Base-by-base conservation (phyloP, 768 basidiomycete species). In the Trametes gibbosa region DNA sequence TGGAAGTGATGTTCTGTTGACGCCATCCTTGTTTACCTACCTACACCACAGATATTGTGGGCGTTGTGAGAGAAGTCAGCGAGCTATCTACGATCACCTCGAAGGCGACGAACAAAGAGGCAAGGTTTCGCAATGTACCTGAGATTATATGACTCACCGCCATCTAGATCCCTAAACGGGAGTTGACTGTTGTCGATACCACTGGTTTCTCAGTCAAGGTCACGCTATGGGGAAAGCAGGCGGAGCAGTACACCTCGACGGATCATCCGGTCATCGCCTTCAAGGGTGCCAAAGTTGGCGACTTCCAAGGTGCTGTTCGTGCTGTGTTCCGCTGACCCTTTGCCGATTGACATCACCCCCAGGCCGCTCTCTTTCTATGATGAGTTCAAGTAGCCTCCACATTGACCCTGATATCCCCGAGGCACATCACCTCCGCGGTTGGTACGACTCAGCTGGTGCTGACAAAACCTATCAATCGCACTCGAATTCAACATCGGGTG, bases 161-260 rank as follows among this genome's bases (percentile, higher is more conserved):
- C 21, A 3, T 9, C 5, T 64, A 96, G 91, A 81, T 95, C 58
- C 79, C 82, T 32, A 98, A 98, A 73, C 87, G 96, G 45, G 96
- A 99, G 43, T 75, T 99, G 50, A 87, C 83, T 0, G 74, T 99
- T 34, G 95, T 95, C 13, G 96, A 99, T 70, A 83, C 82, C 60
- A 88, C 92, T 7, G 81, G 81, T 35, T 92, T 77, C 67, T 83
- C 86, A 16, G 86, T 92, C 40, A 84, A 92, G 34, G 70, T 98
- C 63, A 99, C 96, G 3, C 77, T 98, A 29, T 99, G 96, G 97
- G 97, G 96, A 23, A 93, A 90, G 71, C 90, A 92, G 71, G 96
- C 96, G 0, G 93, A 98, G 70, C 81, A 81, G 40, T 98, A 85
- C 70, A 71, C 73, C n/a, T 74, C 79, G 5, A 76, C 80, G 12